Conservation (phyloP, 495 filamentous ascomycete genomes). For the Aspergillus haitiensis region DNA sequence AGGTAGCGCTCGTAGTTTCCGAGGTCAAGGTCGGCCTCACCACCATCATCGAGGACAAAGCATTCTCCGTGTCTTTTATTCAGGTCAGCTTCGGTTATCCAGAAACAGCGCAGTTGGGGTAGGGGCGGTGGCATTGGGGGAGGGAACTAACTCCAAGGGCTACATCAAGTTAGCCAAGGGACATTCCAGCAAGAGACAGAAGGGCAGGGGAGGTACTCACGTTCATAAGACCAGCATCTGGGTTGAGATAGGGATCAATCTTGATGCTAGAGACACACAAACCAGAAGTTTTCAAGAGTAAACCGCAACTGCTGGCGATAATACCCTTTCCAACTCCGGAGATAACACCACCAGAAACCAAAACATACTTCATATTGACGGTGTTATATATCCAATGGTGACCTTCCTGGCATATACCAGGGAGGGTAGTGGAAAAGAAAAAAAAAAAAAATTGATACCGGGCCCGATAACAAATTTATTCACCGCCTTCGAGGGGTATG, state of each 20-base stretch:
- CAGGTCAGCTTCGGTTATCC: slow-evolving; percentile 16
- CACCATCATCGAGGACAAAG: slow-evolving; percentile 73
- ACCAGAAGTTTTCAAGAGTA: slow-evolving; percentile 82
- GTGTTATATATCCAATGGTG: slow-evolving; percentile 16
- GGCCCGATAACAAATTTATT: slow-evolving; percentile 14
- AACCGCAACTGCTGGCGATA: slow-evolving; percentile 64
- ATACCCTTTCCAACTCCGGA: slow-evolving; percentile 82
- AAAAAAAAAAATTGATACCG: slow-evolving; percentile 24
- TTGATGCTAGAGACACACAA: slow-evolving; percentile 62
- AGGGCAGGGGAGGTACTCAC: slow-evolving; percentile 58
- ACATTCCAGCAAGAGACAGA: neutral
- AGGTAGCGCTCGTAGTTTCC: slow-evolving; percentile 94
- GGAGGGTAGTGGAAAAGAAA: slow-evolving; percentile 22
- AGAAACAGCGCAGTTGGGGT: slow-evolving; percentile 8
- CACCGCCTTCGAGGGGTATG: slow-evolving; percentile 3
- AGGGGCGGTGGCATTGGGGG: too few relatives aligned
- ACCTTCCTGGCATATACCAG: slow-evolving; percentile 26
- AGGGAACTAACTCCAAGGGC: slow-evolving; percentile 23
- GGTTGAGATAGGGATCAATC: slow-evolving; percentile 61
- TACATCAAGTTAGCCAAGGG: slow-evolving; percentile 14
- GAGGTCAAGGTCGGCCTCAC: slow-evolving; percentile 87
- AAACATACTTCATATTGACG: slow-evolving; percentile 76
- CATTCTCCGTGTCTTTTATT: slow-evolving; percentile 67
- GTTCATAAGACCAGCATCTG: slow-evolving; percentile 84
- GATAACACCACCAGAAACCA: slow-evolving; percentile 82